Evolutionary conservation across 2,329 filamentous ascomycete genomes (phyloP).

Genomic region (Diaporthe caulivora): DNA sequence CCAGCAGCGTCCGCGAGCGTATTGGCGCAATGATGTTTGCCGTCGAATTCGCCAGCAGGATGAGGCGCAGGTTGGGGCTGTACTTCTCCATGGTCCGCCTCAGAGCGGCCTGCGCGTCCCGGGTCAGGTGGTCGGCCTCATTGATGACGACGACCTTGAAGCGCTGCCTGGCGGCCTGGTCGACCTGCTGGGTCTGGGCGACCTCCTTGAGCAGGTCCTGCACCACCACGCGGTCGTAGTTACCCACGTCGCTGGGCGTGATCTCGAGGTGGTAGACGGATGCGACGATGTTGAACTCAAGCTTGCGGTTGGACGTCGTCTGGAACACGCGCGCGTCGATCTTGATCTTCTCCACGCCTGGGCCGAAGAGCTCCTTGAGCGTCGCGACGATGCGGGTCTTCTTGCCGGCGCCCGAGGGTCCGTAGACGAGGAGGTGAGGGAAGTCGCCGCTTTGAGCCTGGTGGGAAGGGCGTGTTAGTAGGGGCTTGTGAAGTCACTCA

Average conservation of each 20-base stretch:
- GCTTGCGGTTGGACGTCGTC: conserved; percentile 93
- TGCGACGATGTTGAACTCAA: conserved; percentile 98
- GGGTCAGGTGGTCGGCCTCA: conserved; percentile 92
- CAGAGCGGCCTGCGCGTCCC: conserved; percentile 95
- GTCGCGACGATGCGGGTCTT: conserved; percentile 98
- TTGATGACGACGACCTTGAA: conserved; percentile 99
- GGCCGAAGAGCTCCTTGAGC: conserved; percentile 92
- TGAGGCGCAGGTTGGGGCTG: conserved; percentile 91
- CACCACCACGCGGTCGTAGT: conserved; percentile 94
- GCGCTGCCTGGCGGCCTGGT: conserved; percentile 86
- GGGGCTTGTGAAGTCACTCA: too few species aligned
- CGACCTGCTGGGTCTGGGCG: conserved; percentile 99
- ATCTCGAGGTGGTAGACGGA: conserved; percentile 99
- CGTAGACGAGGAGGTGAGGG: conserved; percentile 96
- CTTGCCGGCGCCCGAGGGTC: conserved; percentile 95
- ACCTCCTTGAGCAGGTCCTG: conserved; percentile 98
- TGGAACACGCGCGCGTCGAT: conserved; percentile 98
- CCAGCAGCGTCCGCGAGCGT: conserved; percentile 88
- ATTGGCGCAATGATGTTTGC: conserved; percentile 99
- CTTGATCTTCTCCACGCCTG: conserved; percentile 99
- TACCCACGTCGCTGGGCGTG: conserved; percentile 95
- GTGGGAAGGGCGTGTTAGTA: conserved; percentile 36
- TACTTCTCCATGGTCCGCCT: conserved; percentile 99
- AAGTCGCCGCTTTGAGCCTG: conserved; percentile 98
- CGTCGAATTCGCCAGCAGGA: conserved; percentile 93